Evolutionary conservation across 495 filamentous ascomycete genomes (phyloP).

Genomic region (Talaromyces trachyspermus): DNA sequence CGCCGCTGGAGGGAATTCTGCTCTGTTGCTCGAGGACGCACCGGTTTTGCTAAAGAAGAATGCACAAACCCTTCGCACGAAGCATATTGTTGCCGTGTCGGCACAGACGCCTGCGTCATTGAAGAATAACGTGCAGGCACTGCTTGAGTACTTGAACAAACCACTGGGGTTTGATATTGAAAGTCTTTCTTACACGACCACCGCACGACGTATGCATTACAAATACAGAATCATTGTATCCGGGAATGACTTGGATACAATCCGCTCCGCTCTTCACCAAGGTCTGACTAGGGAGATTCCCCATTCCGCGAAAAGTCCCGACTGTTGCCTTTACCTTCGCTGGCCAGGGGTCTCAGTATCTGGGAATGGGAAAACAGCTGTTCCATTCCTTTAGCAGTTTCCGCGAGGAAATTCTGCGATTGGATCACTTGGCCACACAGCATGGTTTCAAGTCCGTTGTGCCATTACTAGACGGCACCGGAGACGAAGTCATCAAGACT

Average conservation of each 20-base stretch:
- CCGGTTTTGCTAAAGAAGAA: conserved; percentile 7
- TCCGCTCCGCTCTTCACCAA: too few relatives aligned
- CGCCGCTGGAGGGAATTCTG: conserved; percentile 48
- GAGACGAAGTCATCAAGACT: conserved; percentile 11
- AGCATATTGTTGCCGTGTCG: conserved; percentile 23
- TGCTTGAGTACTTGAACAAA: conserved; percentile 19
- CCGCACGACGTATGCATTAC: conserved; percentile 71
- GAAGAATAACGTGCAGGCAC: conserved; percentile 19
- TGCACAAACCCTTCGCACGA: conserved; percentile 4
- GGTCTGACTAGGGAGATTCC: too few relatives aligned
- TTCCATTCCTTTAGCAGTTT: conserved; percentile 53
- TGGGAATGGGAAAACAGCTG: conserved; percentile 54
- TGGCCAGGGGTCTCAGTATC: conserved; percentile 43
- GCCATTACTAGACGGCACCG: conserved; percentile 17
- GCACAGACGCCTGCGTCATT: conserved; percentile 23
- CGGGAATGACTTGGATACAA: conserved; percentile 26
- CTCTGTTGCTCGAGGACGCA: conserved; percentile 46
- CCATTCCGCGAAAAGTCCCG: too few relatives aligned
- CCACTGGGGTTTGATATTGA: conserved; percentile 12
- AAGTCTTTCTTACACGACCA: conserved; percentile 70
- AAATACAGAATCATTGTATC: conserved; percentile 60
- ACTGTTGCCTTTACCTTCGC: conserved; percentile 46
- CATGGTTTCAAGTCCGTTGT: conserved; percentile 23
- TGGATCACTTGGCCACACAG: conserved; percentile 17
- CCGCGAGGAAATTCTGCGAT: conserved; percentile 47